Evolutionary conservation across 108 stramenopile genomes (phyloP).

Genomic region (Skeletonema tropicum): DNA sequence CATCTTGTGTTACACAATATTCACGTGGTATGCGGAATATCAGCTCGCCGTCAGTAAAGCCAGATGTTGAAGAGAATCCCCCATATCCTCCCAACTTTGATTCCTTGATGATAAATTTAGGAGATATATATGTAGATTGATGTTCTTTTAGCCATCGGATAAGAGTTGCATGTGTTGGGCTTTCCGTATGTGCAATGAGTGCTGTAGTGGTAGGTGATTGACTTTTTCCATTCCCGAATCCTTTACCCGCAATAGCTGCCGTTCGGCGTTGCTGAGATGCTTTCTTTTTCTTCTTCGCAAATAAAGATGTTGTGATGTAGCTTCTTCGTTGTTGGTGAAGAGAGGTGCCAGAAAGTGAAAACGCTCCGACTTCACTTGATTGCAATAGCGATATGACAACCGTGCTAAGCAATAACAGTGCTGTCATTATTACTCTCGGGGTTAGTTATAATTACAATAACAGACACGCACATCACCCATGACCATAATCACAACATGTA

Average conservation of each 20-base stretch:
- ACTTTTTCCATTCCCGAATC: not conserved
- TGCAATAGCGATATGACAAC: not conserved
- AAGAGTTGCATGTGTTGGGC: slow-evolving; percentile 16
- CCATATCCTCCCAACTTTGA: slow-evolving; percentile 63
- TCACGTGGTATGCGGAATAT: slow-evolving; percentile 66
- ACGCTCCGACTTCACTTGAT: not conserved
- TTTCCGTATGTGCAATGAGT: not conserved
- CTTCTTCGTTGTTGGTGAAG: not conserved
- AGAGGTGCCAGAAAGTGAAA: not conserved
- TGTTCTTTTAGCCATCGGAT: slow-evolving; percentile 21
- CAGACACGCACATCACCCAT: too few species aligned
- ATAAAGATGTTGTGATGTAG: not conserved
- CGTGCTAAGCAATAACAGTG: not conserved
- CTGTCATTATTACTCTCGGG: not conserved
- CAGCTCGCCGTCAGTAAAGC: slow-evolving; percentile 52
- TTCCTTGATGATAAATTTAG: slow-evolving; percentile 36
- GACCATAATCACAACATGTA: too few species aligned
- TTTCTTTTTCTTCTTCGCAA: slow-evolving; percentile 7
- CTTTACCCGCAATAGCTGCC: slow-evolving; percentile 6
- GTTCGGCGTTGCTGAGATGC: not conserved
- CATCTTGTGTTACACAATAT: slow-evolving; percentile 63
- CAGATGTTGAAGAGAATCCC: slow-evolving; percentile 46
- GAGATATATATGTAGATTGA: slow-evolving; percentile 28
- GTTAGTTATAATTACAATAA: too few species aligned
- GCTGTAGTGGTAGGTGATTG: not conserved